Evolutionary conservation across 306 rosid species (phyloP).

Genomic region (Amphicarpaea edgeworthii): DNA sequence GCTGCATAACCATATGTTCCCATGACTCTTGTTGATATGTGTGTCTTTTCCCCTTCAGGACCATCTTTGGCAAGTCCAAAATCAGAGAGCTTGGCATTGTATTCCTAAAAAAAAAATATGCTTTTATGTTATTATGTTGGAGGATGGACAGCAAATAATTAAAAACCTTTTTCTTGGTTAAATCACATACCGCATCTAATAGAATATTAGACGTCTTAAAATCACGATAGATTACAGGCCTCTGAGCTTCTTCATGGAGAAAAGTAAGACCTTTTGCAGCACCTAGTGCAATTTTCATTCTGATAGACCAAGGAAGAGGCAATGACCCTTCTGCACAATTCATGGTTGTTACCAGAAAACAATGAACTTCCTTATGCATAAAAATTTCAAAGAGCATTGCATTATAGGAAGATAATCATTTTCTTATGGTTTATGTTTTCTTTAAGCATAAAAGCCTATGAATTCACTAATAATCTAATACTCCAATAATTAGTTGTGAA

Average conservation of each 20-base stretch:
- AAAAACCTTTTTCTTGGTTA: constrained; percentile 4
- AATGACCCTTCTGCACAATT: constrained; percentile 83
- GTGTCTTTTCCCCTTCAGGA: constrained; percentile 93
- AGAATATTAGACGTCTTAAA: constrained; percentile 94
- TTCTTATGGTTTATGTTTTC: neutral
- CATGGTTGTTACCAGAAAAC: constrained; percentile 60
- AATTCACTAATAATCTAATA: constrained; percentile 9
- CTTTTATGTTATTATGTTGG: constrained; percentile 32
- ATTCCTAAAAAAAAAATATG: constrained; percentile 67
- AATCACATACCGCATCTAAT: constrained; percentile 77
- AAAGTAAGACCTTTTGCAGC: constrained; percentile 88
- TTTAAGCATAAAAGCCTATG: neutral
- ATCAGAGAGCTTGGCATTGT: constrained; percentile 93
- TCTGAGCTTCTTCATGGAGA: constrained; percentile 90
- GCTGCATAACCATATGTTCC: constrained; percentile 98
- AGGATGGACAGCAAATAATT: constrained; percentile 9
- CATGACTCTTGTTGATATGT: constrained; percentile 94
- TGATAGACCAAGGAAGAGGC: constrained; percentile 87
- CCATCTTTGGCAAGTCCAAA: constrained; percentile 99
- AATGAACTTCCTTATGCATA: constrained; percentile 43
- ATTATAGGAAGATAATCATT: constrained; percentile 16
- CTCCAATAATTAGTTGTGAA: constrained; percentile 11
- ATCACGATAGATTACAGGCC: constrained; percentile 89
- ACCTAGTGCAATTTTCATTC: constrained; percentile 56
- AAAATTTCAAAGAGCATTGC: constrained; percentile 26